Evolutionary conservation across 768 basidiomycete genomes (phyloP), one percentile per base, ranked within the genome.

Genomic region (Postia placenta): DNA sequence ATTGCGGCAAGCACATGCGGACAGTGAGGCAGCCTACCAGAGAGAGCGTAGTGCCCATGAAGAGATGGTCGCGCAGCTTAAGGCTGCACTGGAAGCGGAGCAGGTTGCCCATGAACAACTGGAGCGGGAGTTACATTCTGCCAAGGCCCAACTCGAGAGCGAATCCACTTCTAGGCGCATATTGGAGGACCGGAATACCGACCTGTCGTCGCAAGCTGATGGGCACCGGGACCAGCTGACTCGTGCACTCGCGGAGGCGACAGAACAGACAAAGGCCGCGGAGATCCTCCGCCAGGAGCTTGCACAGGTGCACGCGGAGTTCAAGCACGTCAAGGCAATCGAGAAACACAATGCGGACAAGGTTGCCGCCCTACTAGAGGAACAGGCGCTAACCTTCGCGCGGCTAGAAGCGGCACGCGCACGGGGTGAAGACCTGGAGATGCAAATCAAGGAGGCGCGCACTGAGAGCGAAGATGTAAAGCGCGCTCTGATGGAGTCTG

Each of bases 321-420:
- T 78, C 36, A 81, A 85, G 50, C 83, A 83, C 42, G 74, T 87
- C 40, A 84, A 85, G 62, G 65, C 71, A 11, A 69, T 88, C 36
- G 87, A 90, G 62, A 70, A 72, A 36, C 73, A 78, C 49, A 83
- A 85, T 52, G 72, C 79, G 11, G 69, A 72, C 47, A 86, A 86
- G 59, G 70, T 89, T 12, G 73, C 79, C 6, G 71, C 69, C 44
- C 64, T 93, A 36, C 69, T 92, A 38, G 83, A 85, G 52, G 90
- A 92, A 26, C 87, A 92, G 60, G 81, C 81, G n/a, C 71, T 69
- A 37, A 83, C 80, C 39, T 68, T 92, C 36, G 76, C 76, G 28
- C 81, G 79, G 20, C 69, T 92, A 28, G 88, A 91, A 58, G 85
- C 83, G 47, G 85, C 89, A 5, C 81, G 87, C 38, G 66, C 76